Base-by-base conservation (phyloP, 768 basidiomycete species). In the Dacryopinax spathularia region DNA sequence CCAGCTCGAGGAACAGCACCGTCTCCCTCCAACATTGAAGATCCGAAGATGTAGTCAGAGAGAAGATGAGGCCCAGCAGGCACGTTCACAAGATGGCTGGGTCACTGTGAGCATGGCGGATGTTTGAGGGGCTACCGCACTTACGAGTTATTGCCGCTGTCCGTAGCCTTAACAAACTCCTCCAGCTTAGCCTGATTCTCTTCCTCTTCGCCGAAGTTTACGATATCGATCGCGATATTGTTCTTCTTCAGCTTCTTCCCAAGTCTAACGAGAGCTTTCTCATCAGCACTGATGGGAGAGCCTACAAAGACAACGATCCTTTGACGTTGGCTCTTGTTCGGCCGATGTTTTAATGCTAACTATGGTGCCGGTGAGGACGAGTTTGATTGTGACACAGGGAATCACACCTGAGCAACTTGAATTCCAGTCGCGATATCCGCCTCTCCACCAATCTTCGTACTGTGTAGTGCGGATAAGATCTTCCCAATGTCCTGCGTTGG, bases 171-270 rank as follows among this genome's bases (percentile, higher is more conserved):
- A 44, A 95, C 82, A 70, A 99, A 91, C 2, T 85, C 80, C 69
- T 79, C 81, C 65, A 99, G 78, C 63, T 91, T 82, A 16, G 76
- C 75, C 70, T 83, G 83, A 56, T 79, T 82, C 43, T 84, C 84
- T 65, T 82, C 85, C 4, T 85, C 89, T 70, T 84, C 83, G 1
- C 95, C 95, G 73, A 91, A 97, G 4, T 82, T 82, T 31, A 98
- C 78, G 60, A 98, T 79, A 74, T 99, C 96, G 27, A 98, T 81
- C 1, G 94, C 90, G 41, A 99, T 92, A 69, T 97, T 99, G 74
- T 98, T 98, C 85, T 99, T 99, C 81, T 97, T 97, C 66, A 99
- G 80, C 75, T 92, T 96, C 80, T 94, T 96, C 10, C 94, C 96
- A 34, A 99, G 82, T 72, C 85, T 87, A 68, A 89, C 78, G 82